Evolutionary conservation across 768 basidiomycete genomes (phyloP).

Genomic region (Butyriboletus loyo): DNA sequence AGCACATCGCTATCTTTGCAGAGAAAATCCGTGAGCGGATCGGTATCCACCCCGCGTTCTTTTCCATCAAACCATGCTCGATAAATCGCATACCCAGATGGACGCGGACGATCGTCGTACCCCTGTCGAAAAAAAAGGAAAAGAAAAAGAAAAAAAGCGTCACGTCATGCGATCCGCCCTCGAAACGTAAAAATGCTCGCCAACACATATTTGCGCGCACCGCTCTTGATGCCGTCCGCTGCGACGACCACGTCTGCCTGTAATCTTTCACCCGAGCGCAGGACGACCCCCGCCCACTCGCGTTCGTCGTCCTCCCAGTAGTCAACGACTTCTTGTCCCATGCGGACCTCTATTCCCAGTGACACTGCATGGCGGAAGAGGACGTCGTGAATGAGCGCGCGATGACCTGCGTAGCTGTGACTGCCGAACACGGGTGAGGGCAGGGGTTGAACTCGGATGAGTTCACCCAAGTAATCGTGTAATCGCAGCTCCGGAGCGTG

Average conservation of each 20-base stretch:
- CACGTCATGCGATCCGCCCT: not conserved
- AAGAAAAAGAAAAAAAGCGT: no score
- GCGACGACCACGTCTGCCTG: slow-evolving; percentile 27
- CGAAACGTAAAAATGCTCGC: slow-evolving; percentile 1
- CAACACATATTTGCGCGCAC: slow-evolving; percentile 21
- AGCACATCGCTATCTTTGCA: slow-evolving; percentile 18
- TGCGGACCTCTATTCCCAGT: slow-evolving; percentile 23
- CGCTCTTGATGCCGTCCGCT: slow-evolving; percentile 28
- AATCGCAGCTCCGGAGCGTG: slow-evolving; percentile 10
- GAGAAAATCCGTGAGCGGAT: slow-evolving; percentile 22
- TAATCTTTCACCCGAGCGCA: slow-evolving; percentile 13
- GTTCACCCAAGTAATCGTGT: slow-evolving; percentile 22
- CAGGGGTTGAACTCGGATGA: slow-evolving; percentile 17
- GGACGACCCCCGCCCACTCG: slow-evolving; percentile 13
- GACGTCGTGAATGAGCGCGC: slow-evolving; percentile 21
- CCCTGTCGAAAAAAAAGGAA: slow-evolving; percentile 22
- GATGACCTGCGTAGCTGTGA: slow-evolving; percentile 23
- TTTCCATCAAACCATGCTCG: slow-evolving; percentile 28
- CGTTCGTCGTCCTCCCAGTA: slow-evolving; percentile 16
- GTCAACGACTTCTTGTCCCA: slow-evolving; percentile 21
- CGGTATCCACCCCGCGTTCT: slow-evolving; percentile 19
- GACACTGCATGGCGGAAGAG: slow-evolving; percentile 19
- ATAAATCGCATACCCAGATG: slow-evolving; percentile 30
- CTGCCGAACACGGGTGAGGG: slow-evolving; percentile 11
- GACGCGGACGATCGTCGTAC: slow-evolving; percentile 22